Evolutionary conservation across 345 rosid species (phyloP).

Genomic region (Microthlaspi erraticum): DNA sequence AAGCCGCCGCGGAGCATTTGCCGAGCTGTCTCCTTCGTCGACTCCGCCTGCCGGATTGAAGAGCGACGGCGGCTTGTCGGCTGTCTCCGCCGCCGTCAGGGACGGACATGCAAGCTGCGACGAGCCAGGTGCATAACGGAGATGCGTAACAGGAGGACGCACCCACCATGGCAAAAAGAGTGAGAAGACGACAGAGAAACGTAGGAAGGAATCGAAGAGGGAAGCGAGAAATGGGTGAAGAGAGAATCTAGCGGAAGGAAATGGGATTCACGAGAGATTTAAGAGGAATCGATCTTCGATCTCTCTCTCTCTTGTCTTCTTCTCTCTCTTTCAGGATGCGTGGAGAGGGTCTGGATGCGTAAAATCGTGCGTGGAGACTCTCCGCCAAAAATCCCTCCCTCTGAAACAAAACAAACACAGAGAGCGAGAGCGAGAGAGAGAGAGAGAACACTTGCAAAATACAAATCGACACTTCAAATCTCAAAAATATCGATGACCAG

Average conservation of each 20-base stretch:
- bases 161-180: conserved; percentile 44
- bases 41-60: conserved; percentile 48
- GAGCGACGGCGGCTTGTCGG: conserved; percentile 32
- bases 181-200: conserved; percentile 1
- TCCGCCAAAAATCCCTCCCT: conserved; percentile 32
- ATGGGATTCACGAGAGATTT: conserved; percentile 33
- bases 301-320: conserved; percentile 34
- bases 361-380: conserved; percentile 46
- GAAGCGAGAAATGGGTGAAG: conserved; percentile 42
- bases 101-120: conserved; percentile 87
- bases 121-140: conserved; percentile 89
- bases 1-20: conserved; percentile 40
- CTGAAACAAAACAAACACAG: conserved; percentile 17
- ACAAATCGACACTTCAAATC: conserved; percentile 39
- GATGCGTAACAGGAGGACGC: conserved; percentile 56
- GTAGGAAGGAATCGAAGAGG: neutral
- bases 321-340: conserved; percentile 39
- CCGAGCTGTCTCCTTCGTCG: conserved; percentile 52
- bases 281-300: conserved; percentile 39
- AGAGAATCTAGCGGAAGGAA: conserved; percentile 44
- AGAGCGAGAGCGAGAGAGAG: neutral
- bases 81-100: conserved; percentile 47
- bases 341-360: conserved; percentile 40
- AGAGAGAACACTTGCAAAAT: neutral
- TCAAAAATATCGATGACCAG: conserved; percentile 38